Percentiles rank a stretch among this genome's conserved stretches.
phyloP scores from a whole-genome alignment of 2,329 filamentous ascomycete species.

The Aspergillus sp. region DNA sequence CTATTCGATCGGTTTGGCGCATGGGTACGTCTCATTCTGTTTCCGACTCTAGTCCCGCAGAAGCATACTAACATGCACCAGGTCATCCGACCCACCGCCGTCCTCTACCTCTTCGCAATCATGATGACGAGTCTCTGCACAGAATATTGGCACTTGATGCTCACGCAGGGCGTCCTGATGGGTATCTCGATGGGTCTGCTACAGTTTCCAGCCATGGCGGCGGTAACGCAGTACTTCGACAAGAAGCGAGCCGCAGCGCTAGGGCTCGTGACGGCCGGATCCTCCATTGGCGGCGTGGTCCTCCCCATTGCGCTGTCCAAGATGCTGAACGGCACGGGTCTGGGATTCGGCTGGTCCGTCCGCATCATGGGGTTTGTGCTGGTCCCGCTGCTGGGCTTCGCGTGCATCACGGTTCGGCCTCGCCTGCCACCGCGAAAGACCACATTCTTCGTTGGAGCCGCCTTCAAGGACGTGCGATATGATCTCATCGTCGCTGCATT shows the following conservation, averaged over 20 bases:
- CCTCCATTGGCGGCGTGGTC: conserved; percentile 54
- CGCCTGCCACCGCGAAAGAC: conserved; percentile 17
- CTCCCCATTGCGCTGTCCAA: conserved; percentile 48
- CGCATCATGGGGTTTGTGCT: conserved; percentile 55
- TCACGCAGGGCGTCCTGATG: conserved; percentile 25
- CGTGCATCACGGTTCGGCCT: conserved; percentile 25
- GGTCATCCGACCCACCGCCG: conserved; percentile 14
- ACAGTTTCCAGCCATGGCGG: conserved; percentile 46
- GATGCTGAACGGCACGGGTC: conserved; percentile 46
- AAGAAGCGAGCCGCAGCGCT: conserved; percentile 49
- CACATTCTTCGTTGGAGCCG: conserved; percentile 2
- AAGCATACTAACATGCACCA: neutral
- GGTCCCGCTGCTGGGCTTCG: conserved; percentile 44
- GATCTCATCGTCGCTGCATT: conserved; percentile 13
- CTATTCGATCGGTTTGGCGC: conserved; percentile 24
- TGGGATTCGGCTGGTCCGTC: conserved; percentile 55
- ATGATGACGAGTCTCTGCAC: conserved; percentile 63
- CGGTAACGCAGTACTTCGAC: conserved; percentile 50
- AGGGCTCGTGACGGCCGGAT: conserved; percentile 49
- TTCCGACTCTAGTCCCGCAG: too few species aligned
- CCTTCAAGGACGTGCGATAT: conserved; percentile 45
- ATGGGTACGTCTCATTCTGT: conserved; percentile 18
- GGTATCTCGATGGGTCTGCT: conserved; percentile 39
- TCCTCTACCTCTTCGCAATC: conserved; percentile 53
- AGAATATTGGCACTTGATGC: conserved; percentile 54